Conservation (phyloP, 495 filamentous ascomycete genomes). For the Terfezia boudieri region DNA sequence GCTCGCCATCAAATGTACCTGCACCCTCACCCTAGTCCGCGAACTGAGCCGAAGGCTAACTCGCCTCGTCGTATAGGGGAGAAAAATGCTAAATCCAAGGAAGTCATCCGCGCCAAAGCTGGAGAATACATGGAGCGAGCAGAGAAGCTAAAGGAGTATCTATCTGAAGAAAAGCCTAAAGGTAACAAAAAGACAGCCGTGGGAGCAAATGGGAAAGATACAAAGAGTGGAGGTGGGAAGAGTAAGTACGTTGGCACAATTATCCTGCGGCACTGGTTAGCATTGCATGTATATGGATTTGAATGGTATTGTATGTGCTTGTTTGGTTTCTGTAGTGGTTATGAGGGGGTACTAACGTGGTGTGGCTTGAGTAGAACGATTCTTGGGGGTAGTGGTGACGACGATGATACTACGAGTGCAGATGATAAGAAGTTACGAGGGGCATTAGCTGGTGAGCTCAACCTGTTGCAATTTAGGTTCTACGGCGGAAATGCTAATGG, state of each 20-base stretch:
- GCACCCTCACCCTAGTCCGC: not conserved
- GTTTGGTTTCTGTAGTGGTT: not conserved
- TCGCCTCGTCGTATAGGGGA: slow-evolving; percentile 26
- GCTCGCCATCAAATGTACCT: slow-evolving; percentile 66
- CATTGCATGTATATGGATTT: not conserved
- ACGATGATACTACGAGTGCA: slow-evolving; percentile 53
- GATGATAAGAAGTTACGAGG: slow-evolving; percentile 86
- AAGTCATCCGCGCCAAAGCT: slow-evolving; percentile 84
- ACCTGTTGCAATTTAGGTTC: not conserved
- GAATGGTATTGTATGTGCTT: not conserved
- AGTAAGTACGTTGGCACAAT: not conserved
- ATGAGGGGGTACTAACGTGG: too few relatives aligned
- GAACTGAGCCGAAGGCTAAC: too few relatives aligned
- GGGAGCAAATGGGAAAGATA: slow-evolving; percentile 63
- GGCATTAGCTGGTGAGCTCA: slow-evolving; percentile 43
- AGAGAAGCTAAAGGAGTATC: slow-evolving; percentile 84
- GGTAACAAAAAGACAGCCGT: slow-evolving; percentile 31
- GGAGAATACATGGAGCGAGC: slow-evolving; percentile 95
- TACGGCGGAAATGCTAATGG: not conserved
- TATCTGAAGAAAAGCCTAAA: slow-evolving; percentile 39
- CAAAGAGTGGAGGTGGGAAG: slow-evolving; percentile 20
- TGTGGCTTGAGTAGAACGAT: not conserved
- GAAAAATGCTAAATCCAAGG: slow-evolving; percentile 87
- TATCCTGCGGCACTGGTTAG: not conserved
- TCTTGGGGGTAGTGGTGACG: slow-evolving; percentile 24